phyloP scores from a whole-genome alignment of 208 protist genomes.

The Acanthamoeba sp. region DNA sequence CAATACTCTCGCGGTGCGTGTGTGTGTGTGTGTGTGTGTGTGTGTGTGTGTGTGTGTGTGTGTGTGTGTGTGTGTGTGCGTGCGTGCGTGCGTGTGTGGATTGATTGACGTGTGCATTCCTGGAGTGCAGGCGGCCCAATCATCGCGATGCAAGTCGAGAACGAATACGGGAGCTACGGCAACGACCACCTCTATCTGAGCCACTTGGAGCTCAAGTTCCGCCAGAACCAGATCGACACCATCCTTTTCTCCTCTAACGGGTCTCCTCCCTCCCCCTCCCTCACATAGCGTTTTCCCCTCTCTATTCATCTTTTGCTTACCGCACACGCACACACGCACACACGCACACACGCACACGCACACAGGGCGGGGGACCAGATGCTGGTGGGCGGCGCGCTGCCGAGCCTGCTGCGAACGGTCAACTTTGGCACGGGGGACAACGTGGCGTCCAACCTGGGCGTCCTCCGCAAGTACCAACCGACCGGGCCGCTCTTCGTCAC shows the following conservation, averaged over 20 bases:
- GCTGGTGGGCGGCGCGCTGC: background rate
- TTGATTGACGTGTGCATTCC: background rate
- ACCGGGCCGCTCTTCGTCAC: constrained; percentile 45
- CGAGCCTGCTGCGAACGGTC: background rate
- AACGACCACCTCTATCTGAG: constrained; percentile 41
- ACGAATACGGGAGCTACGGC: constrained; percentile 47
- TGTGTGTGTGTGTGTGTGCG: background rate
- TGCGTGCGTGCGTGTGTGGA: background rate
- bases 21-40: background rate
- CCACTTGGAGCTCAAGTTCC: constrained; percentile 31
- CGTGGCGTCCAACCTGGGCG: background rate
- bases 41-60: background rate
- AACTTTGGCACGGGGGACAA: constrained; percentile 29
- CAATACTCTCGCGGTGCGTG: constrained; percentile 38
- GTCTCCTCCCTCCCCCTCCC: background rate
- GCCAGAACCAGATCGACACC: background rate
- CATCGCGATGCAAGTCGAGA: constrained; percentile 58
- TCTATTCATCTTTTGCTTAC: no score
- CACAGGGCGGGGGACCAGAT: background rate
- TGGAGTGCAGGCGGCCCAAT: constrained; percentile 35
- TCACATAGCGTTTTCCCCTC: background rate
- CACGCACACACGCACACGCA: no score
- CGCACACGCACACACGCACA: no score
- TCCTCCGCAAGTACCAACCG: constrained; percentile 37
- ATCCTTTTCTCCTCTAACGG: constrained; percentile 64